Base-by-base conservation (phyloP, 371 early-diverging fungal genomes). In the Dinochytrium kinnereticum region DNA sequence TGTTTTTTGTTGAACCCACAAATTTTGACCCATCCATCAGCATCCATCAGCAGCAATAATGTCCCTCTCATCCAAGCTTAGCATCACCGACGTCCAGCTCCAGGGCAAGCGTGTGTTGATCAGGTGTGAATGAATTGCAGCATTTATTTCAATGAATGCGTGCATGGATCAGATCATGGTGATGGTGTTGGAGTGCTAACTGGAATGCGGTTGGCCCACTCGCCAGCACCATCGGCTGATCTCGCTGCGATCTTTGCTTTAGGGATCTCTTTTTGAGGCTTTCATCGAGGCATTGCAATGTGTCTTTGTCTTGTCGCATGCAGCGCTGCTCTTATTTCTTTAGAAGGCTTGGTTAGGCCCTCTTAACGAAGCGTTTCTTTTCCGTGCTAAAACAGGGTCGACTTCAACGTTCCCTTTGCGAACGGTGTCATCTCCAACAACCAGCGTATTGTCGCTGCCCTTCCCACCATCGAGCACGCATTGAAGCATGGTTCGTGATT, bases 321-420 rank as follows among this genome's bases (percentile, higher is more conserved):
- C n/a, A n/a, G n/a, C n/a, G n/a, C n/a, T n/a, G n/a, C n/a, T n/a
- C n/a, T n/a, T n/a, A n/a, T n/a, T n/a, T n/a, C n/a, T n/a, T n/a
- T n/a, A n/a, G n/a, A n/a, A n/a, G n/a, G n/a, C n/a, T n/a, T n/a
- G n/a, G n/a, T n/a, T n/a, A n/a, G n/a, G n/a, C n/a, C n/a, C n/a
- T n/a, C n/a, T n/a, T n/a, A n/a, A n/a, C n/a, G n/a, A n/a, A n/a
- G n/a, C n/a, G n/a, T n/a, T n/a, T n/a, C n/a, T n/a, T n/a, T n/a
- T n/a, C n/a, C n/a, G n/a, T n/a, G n/a, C 31, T 65, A 37, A 39
- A 1, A 17, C 65, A 95, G 96, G 70, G 99, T 98, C 69, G 99
- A 99, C 89, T 99, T 97, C 85, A 99, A 99, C 88, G 99, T 99
- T 28, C 99, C 99, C 49, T 91, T 97, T 77, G 84, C 84, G 64